Percentiles rank a stretch among this genome's conserved stretches.
Conservation (phyloP, 148 eudicot species). For the Simmondsia chinensis region DNA sequence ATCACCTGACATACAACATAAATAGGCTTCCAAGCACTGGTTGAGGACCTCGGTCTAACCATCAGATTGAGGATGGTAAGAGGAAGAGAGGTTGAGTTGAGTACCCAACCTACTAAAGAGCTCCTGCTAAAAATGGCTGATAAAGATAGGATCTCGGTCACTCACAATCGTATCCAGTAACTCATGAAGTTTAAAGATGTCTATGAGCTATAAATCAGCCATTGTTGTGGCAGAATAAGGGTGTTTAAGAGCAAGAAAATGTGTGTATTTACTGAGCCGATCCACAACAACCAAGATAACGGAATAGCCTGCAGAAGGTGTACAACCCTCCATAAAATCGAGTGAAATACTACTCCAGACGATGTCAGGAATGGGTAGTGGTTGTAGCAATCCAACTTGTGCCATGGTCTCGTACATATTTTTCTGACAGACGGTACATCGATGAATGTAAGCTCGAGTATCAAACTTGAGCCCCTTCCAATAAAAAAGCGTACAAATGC, state of each 20-base stretch:
- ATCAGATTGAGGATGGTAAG: too few relatives aligned
- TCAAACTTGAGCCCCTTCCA: too few relatives aligned
- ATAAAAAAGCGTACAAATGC: too few relatives aligned
- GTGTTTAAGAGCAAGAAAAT: neutral
- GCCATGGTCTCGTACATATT: neutral
- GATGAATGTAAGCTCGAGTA: neutral
- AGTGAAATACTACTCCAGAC: neutral
- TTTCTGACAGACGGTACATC: neutral
- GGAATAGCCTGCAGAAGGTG: neutral
- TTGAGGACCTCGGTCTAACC: too few relatives aligned
- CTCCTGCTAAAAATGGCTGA: neutral
- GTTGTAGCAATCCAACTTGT: neutral
- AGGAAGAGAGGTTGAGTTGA: too few relatives aligned
- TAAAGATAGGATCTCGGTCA: neutral
- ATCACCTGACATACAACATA: too few relatives aligned
- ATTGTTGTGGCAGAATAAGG: neutral
- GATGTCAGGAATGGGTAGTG: neutral
- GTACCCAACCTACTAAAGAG: too few relatives aligned
- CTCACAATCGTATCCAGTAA: neutral
- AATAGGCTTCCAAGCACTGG: too few relatives aligned
- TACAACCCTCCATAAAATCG: neutral
- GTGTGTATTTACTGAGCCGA: neutral
- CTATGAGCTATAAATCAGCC: neutral
- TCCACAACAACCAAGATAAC: neutral
- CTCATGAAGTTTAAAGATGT: neutral